phyloP scores from a whole-genome alignment of 768 basidiomycete genomes.

The Suillus variegatus region DNA sequence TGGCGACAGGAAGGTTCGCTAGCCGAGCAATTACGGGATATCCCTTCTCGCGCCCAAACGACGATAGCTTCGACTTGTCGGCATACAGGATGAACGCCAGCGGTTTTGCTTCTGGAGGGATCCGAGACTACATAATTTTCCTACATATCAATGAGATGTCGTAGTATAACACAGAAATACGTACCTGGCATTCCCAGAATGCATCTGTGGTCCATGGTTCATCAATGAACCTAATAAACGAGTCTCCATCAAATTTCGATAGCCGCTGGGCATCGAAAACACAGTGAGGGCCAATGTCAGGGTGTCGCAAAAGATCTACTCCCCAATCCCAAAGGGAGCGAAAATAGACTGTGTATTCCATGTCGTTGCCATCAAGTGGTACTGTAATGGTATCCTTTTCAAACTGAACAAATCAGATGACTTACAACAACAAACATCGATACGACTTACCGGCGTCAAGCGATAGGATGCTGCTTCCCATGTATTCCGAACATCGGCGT shows the following conservation, averaged over 20 bases:
- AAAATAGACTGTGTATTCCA: slow-evolving; percentile 13
- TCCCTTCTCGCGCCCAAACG: slow-evolving; percentile 40
- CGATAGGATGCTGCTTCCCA: slow-evolving; percentile 23
- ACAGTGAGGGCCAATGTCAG: slow-evolving; percentile 21
- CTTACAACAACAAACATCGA: background rate
- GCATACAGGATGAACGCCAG: slow-evolving; percentile 39
- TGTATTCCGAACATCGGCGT: slow-evolving; percentile 19
- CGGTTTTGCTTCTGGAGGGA: slow-evolving; percentile 23
- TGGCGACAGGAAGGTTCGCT: slow-evolving; percentile 31
- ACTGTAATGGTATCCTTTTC: too few species aligned
- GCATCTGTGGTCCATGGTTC: slow-evolving; percentile 41
- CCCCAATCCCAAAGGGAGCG: slow-evolving; percentile 31
- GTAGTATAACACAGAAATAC: background rate
- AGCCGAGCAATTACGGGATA: slow-evolving; percentile 37
- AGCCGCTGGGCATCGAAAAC: slow-evolving; percentile 33
- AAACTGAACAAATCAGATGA: too few species aligned
- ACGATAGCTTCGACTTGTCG: slow-evolving; percentile 40
- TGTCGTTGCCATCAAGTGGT: background rate
- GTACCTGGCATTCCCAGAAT: slow-evolving; percentile 41
- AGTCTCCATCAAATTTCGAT: slow-evolving; percentile 29
- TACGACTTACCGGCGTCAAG: slow-evolving; percentile 11
- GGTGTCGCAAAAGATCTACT: slow-evolving; percentile 29
- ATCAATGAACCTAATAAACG: slow-evolving; percentile 31
- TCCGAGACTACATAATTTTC: background rate
- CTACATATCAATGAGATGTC: background rate